These are phyloP conservation scores for Lachnellula cervina DNA, from an alignment of 2,329 filamentous ascomycete species.

Conservation along the genomic window DNA sequence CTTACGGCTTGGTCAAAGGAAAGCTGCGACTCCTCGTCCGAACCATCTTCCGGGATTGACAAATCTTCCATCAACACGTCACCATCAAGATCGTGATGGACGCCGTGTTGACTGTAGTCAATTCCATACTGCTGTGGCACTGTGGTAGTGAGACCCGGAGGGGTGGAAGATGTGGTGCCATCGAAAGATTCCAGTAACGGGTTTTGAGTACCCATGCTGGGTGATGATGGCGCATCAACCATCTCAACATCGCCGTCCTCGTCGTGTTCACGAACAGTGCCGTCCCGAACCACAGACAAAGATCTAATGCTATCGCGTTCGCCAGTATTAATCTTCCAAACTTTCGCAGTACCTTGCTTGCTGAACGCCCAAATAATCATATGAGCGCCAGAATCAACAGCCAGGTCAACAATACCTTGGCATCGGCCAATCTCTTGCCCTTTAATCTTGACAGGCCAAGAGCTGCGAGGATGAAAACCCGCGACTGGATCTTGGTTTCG, in stretches of 20 bases:
- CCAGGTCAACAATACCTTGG: constrained; percentile 44
- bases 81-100: constrained; percentile 18
- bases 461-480: constrained; percentile 21
- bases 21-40: constrained; percentile 8
- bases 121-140: not conserved
- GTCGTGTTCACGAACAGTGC: constrained; percentile 24
- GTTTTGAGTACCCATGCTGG: not conserved
- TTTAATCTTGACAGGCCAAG: constrained; percentile 46
- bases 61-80: constrained; percentile 25
- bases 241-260: constrained; percentile 17
- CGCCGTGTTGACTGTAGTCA: constrained; percentile 4
- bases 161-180: constrained; percentile 11
- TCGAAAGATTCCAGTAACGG: constrained; percentile 19
- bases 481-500: constrained; percentile 21
- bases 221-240: constrained; percentile 9
- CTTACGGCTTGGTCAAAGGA: constrained; percentile 7
- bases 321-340: constrained; percentile 41
- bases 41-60: not conserved
- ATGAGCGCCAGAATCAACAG: constrained; percentile 40
- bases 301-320: constrained; percentile 4
- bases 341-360: constrained; percentile 38
- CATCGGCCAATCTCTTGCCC: constrained; percentile 46
- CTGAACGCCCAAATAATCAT: constrained; percentile 50
- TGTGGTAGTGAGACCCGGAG: not conserved
- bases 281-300: constrained; percentile 26